Evolutionary conservation across 345 rosid species (phyloP).

Genomic region (Atalantia buxifolia): DNA sequence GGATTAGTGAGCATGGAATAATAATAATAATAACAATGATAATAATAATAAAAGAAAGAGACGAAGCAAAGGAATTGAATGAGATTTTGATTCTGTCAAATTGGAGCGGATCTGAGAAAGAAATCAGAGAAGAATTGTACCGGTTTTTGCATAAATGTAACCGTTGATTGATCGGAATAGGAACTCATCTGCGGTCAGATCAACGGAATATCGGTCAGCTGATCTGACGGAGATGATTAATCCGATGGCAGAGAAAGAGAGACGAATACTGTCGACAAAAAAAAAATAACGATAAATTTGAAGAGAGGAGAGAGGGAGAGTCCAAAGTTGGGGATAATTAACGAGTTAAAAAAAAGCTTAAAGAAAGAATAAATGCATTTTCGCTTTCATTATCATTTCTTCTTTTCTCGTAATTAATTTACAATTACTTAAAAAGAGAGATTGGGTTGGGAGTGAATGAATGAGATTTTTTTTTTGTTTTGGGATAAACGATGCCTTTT

Average conservation of each 20-base stretch:
- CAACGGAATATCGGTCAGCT: conserved; percentile 19
- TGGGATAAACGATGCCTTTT: no score
- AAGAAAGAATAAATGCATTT: not conserved
- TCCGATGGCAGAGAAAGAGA: not conserved
- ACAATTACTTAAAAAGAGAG: no score
- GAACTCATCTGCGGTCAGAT: conserved; percentile 12
- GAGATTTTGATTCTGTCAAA: not conserved
- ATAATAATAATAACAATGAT: not conserved
- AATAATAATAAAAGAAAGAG: not conserved
- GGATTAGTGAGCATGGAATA: conserved; percentile 27
- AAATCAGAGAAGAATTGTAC: conserved; percentile 10
- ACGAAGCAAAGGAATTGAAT: not conserved
- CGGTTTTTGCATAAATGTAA: conserved; percentile 3
- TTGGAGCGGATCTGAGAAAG: conserved; percentile 17
- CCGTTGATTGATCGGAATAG: conserved; percentile 1
- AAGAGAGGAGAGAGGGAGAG: not conserved
- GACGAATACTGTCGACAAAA: not conserved
- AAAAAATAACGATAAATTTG: not conserved
- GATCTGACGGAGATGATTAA: conserved; percentile 21
- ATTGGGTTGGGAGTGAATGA: no score
- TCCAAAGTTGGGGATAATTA: conserved; percentile 17
- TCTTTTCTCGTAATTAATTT: no score
- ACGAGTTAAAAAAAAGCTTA: not conserved
- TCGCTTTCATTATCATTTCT: no score
- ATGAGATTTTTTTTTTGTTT: no score